Evolutionary conservation across 2,329 filamentous ascomycete genomes (phyloP), one percentile per base, ranked within the genome.

Genomic region (Dactylonectria estremocensis): DNA sequence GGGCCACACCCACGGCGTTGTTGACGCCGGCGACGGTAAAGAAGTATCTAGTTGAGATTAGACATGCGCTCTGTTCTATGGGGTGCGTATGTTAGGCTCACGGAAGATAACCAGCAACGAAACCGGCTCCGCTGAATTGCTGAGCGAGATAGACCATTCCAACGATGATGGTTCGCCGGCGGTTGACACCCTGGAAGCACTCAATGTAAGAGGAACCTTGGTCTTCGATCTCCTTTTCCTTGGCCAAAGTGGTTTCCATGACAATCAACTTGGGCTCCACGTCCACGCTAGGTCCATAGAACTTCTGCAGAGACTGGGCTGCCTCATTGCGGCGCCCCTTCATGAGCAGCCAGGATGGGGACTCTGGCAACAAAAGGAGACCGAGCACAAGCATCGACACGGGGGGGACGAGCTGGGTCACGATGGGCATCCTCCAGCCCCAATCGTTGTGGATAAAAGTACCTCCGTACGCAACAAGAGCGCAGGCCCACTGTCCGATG

Each of bases 391-490:
- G 75, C 4, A 82, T 74, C 3, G 45, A 20, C 1, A 80, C 70
- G 0, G 81, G 80, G 65, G 81, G 84, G 3, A 82, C 62, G 74
- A 83, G 83, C 73, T 86, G 83, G 2, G 86, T 69, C 1, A 80
- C 79, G 24, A 83, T 83, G 0, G 84, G 84, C 31, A 82, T 77
- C 16, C 84, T 77, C 85, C 86, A 87, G 5, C 69, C 69, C 20
- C 66, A 59, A 46, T 78, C 74, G 56, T 72, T 67, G 13, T 61
- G 22, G 37, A 68, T 64, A 33, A 53, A 46, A 3, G 66, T 67
- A 35, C 62, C 66, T 22, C 65, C 69, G 28, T 74, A 73, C 11
- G 70, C 67, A 5, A 67, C 69, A 18, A 75, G 56, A 1, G 76
- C 72, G 64, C 68, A 74, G 10, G 76, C 33, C 62, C 62, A 66